Evolutionary conservation across 2,329 filamentous ascomycete species (phyloP).

Genomic region (Colletotrichum scovillei): DNA sequence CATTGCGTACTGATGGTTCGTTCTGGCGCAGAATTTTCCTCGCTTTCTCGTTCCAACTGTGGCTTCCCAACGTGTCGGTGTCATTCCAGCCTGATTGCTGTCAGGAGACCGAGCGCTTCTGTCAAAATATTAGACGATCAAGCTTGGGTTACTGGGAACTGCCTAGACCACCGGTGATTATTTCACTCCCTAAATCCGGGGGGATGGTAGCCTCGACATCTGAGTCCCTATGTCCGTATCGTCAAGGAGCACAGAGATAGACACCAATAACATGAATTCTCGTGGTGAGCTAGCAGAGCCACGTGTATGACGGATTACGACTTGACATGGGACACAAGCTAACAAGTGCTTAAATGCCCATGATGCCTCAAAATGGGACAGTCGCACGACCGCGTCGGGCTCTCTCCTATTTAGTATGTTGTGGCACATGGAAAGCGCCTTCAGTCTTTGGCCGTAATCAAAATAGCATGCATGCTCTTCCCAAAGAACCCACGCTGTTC

Average conservation of each 20-base stretch:
- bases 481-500: not conserved
- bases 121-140: not conserved
- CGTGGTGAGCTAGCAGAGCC: not conserved
- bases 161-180: not conserved
- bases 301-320: not conserved
- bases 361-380: not conserved
- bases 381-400: not conserved
- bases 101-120: not conserved
- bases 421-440: not conserved
- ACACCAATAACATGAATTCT: not conserved
- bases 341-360: not conserved
- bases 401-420: not conserved
- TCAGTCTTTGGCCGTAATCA: not conserved
- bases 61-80: not conserved
- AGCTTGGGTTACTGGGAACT: not conserved
- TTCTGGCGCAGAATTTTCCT: not conserved
- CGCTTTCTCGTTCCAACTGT: not conserved
- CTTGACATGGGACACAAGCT: not conserved
- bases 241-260: too few relatives aligned
- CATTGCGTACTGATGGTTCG: not conserved
- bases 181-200: not conserved
- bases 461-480: not conserved
- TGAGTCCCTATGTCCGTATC: not conserved
- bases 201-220: not conserved
- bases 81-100: not conserved